Conservation (phyloP, 768 basidiomycete genomes). For the Phlebiopsis flavidoalba region DNA sequence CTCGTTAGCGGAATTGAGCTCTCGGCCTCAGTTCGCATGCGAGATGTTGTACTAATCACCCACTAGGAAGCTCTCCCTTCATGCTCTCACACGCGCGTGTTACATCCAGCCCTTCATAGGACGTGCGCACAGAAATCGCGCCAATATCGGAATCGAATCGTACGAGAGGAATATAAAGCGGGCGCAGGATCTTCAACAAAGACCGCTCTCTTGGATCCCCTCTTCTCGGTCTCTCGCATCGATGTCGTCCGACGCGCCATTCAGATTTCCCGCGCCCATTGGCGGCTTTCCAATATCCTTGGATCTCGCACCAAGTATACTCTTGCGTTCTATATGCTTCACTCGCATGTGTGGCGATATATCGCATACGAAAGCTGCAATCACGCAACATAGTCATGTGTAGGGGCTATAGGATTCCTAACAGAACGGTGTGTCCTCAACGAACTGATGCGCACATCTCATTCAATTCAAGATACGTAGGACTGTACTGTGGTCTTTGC, state of each 20-base stretch:
- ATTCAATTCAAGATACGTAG: not conserved
- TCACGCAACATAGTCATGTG: constrained; percentile 13
- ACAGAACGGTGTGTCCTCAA: constrained; percentile 16
- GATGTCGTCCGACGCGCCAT: not conserved
- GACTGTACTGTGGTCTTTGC: not conserved
- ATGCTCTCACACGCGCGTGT: not conserved
- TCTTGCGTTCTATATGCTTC: constrained; percentile 18
- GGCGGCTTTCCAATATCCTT: constrained; percentile 2
- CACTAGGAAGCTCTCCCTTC: not conserved
- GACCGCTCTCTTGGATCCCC: not conserved
- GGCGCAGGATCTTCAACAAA: not conserved
- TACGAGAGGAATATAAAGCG: not conserved
- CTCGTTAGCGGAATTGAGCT: not conserved
- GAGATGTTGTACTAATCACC: not conserved
- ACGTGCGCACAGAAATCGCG: not conserved
- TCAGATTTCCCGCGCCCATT: constrained; percentile 7
- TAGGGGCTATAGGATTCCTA: constrained; percentile 9
- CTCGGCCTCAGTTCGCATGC: not conserved
- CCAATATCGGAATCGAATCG: not conserved
- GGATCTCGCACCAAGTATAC: constrained; percentile 23
- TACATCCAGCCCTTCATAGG: not conserved
- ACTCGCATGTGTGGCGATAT: constrained; percentile 13
- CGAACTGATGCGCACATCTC: not conserved
- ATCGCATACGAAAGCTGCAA: constrained; percentile 3
- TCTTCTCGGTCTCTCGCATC: not conserved